A percentile compares a stretch with the other conserved stretches of the same genome.
Conservation (phyloP, 805 yeast genomes). For the Blastobotrys terrestris region DNA sequence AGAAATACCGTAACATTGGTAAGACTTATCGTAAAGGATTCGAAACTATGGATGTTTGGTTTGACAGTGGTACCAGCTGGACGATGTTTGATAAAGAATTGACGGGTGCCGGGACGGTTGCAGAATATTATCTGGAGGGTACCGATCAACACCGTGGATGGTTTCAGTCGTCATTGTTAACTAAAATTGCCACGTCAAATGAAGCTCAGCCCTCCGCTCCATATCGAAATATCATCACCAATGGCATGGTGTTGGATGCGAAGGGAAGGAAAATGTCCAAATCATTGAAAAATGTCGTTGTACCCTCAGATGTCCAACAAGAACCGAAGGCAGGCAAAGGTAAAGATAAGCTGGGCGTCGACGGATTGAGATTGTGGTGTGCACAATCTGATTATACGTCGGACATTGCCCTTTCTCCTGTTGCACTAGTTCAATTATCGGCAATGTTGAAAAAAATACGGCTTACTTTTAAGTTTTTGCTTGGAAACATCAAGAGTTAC, state of each 20-base stretch:
- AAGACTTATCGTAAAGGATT: slow-evolving; percentile 52
- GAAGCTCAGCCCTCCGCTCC: slow-evolving; percentile 47
- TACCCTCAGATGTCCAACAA: slow-evolving; percentile 57
- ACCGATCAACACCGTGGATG: slow-evolving; percentile 99
- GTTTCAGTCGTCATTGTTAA: slow-evolving; percentile 91
- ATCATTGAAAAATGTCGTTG: slow-evolving; percentile 75
- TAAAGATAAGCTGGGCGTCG: slow-evolving; percentile 70
- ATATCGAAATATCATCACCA: slow-evolving; percentile 71
- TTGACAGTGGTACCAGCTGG: slow-evolving; percentile 96
- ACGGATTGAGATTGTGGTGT: slow-evolving; percentile 85
- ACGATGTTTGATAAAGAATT: slow-evolving; percentile 39
- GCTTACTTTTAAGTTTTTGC: slow-evolving; percentile 68
- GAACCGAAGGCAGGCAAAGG: slow-evolving; percentile 45
- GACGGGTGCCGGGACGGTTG: slow-evolving; percentile 35
- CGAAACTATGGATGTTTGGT: slow-evolving; percentile 99
- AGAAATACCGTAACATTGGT: slow-evolving; percentile 37
- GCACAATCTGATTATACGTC: slow-evolving; percentile 82
- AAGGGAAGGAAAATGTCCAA: slow-evolving; percentile 90
- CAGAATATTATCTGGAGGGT: slow-evolving; percentile 91
- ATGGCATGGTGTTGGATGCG: slow-evolving; percentile 87
- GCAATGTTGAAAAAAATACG: slow-evolving; percentile 78
- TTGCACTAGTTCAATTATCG: slow-evolving; percentile 65
- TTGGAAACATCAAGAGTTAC: slow-evolving; percentile 64
- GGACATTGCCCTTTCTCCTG: slow-evolving; percentile 72
- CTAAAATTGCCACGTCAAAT: slow-evolving; percentile 51